phyloP scores from a whole-genome alignment of 2,329 filamentous ascomycete species.

The Penicillium vulpinum region DNA sequence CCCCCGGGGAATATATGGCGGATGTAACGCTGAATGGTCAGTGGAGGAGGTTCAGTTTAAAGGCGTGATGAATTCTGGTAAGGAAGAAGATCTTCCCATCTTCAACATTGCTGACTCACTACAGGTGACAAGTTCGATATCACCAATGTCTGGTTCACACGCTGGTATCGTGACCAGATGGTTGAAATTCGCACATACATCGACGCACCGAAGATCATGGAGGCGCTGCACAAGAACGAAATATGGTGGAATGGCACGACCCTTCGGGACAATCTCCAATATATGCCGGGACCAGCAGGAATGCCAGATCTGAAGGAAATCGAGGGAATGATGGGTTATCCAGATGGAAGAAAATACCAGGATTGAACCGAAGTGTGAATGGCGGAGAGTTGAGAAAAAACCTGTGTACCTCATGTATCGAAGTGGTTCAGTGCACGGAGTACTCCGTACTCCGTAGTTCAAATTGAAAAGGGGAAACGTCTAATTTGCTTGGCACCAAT shows the following conservation, averaged over 20 bases:
- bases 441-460: too few relatives aligned
- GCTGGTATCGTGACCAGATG: slow-evolving; percentile 34
- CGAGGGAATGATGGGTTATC: slow-evolving; percentile 30
- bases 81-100: neutral
- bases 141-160: slow-evolving; percentile 37
- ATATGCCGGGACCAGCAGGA: slow-evolving; percentile 35
- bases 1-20: slow-evolving; percentile 33
- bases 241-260: slow-evolving; percentile 37
- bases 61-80: slow-evolving; percentile 37
- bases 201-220: slow-evolving; percentile 30
- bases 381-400: neutral
- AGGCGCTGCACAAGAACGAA: slow-evolving; percentile 34
- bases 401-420: neutral
- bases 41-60: slow-evolving; percentile 35
- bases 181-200: slow-evolving; percentile 38
- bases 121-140: slow-evolving; percentile 33
- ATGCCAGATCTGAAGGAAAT: slow-evolving; percentile 33
- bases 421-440: neutral
- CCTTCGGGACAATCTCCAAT: slow-evolving; percentile 29
- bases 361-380: slow-evolving; percentile 3
- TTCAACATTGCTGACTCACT: neutral
- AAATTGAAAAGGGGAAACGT: neutral
- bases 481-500: slow-evolving; percentile 7
- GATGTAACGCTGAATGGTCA: slow-evolving; percentile 35
- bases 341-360: slow-evolving; percentile 30